Base-by-base conservation (phyloP, 2,329 filamentous ascomycete genomes). In the Orbilia ellipsospora region DNA sequence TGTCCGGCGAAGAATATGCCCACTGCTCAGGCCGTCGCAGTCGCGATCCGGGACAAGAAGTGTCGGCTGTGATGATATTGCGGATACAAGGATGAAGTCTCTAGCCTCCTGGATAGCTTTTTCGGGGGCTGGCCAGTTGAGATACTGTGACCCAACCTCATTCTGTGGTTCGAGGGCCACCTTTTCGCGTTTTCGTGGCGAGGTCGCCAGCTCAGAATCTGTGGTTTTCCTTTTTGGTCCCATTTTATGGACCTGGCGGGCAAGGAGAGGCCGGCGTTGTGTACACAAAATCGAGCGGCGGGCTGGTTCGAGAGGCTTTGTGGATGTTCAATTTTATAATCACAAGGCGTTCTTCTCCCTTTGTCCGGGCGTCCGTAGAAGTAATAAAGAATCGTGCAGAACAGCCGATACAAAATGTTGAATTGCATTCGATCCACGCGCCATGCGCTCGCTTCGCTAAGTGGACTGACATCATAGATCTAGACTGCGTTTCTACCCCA, bases 31-130 rank as follows among this genome's bases (percentile, higher is more conserved):
- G 0, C 89, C 90, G 80, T 91, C 89, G 1, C 88, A 88, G 78
- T 91, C 89, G 79, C 90, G 91, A 79, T 91, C 89, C 0, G 90
- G 90, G 0, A 90, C 84, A 13, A 92, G 88, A 16, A 91, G 81
- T 16, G 50, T 65, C n/a, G 61, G 61, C 13, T 55, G 50, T 2
- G 31, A 1, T 4, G 61, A 65, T 28, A 15, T 23, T n/a, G 48
- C 48, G 16, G 18, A 54, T 15, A 8, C 13, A 3, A 54, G 12
- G 31, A 65, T 65, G 20, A 65, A 65, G 16, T 42, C 16, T 28
- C 61, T 12, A 1, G 61, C 61, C 12, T 26, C 48, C 16, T 44
- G 48, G 31, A 65, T 55, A 16, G 61, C 40, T 18, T 54, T 12
- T 16, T 28, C 13, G 15, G 61, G 50, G 20, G 61, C 61, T 1